Percentiles rank a stretch among this genome's conserved stretches.
These are phyloP conservation scores for Psidium friedrichsthalianum DNA, from an alignment of 345 rosid genomes.

Conservation along the genomic window DNA sequence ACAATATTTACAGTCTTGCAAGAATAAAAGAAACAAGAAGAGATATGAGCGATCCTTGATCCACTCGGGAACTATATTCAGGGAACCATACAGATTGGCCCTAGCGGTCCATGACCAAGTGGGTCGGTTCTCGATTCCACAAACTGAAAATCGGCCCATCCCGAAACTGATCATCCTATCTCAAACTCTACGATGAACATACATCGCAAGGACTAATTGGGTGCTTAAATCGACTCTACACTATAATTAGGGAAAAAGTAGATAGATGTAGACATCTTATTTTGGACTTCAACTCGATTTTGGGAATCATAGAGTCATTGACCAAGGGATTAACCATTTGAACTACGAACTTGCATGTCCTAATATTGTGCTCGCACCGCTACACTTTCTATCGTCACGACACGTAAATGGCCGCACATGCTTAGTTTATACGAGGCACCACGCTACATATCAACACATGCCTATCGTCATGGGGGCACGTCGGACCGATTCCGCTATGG, in stretches of 20 bases:
- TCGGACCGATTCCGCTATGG: not conserved
- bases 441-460: not conserved
- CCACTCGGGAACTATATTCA: no score
- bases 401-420: not conserved
- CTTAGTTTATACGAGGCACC: not conserved
- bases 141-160: no score
- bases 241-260: not conserved
- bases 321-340: not conserved
- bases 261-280: no score
- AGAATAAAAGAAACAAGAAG: no score
- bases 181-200: not conserved
- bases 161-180: no score
- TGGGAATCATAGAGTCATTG: not conserved
- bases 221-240: not conserved
- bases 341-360: accelerated
- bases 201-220: no score
- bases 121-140: no score
- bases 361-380: accelerated
- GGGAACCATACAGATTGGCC: no score
- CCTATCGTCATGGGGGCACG: not conserved
- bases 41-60: no score
- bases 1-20: no score
- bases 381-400: not conserved
- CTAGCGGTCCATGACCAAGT: no score
- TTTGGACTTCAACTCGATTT: not conserved